A percentile compares a stretch with the other conserved stretches of the same genome.
These are phyloP conservation scores for Sabuloglossum arenarium DNA, from an alignment of 495 filamentous ascomycete genomes.

Conservation along the genomic window DNA sequence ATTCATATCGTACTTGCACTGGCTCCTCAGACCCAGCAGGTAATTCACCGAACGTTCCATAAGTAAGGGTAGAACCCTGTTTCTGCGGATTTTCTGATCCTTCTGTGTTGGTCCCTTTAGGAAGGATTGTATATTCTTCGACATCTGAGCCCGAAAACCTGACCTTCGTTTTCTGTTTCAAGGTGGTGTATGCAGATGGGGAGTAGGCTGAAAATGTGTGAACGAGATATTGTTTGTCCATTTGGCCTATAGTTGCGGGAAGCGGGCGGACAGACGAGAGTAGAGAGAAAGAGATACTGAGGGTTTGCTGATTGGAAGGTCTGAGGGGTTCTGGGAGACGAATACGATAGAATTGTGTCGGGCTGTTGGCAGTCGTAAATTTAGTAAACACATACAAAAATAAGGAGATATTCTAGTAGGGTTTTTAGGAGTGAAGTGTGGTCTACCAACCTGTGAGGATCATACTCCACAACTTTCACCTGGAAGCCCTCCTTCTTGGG, in stretches of 20 bases:
- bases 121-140: slow-evolving; percentile 63
- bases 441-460: slow-evolving; percentile 32
- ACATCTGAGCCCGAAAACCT: slow-evolving; percentile 64
- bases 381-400: slow-evolving; percentile 10
- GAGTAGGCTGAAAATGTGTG: slow-evolving; percentile 69
- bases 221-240: slow-evolving; percentile 66
- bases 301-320: slow-evolving; percentile 55
- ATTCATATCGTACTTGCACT: slow-evolving; percentile 73
- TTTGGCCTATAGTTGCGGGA: slow-evolving; percentile 58
- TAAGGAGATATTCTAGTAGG: slow-evolving; percentile 12
- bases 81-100: slow-evolving; percentile 54
- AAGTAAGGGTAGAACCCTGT: slow-evolving; percentile 69
- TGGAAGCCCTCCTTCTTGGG: slow-evolving; percentile 40
- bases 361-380: slow-evolving; percentile 23
- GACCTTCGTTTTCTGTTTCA: slow-evolving; percentile 91
- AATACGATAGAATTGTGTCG: slow-evolving; percentile 69
- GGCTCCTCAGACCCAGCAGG: slow-evolving; percentile 52
- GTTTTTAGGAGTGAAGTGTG: neutral
- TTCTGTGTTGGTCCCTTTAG: slow-evolving; percentile 29
- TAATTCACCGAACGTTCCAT: slow-evolving; percentile 70
- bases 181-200: slow-evolving; percentile 59
- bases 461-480: slow-evolving; percentile 43
- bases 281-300: slow-evolving; percentile 66
- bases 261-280: slow-evolving; percentile 56
- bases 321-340: slow-evolving; percentile 52